phyloP scores from a whole-genome alignment of 495 filamentous ascomycete genomes.

The Hypoxylon lienhwacheense region DNA sequence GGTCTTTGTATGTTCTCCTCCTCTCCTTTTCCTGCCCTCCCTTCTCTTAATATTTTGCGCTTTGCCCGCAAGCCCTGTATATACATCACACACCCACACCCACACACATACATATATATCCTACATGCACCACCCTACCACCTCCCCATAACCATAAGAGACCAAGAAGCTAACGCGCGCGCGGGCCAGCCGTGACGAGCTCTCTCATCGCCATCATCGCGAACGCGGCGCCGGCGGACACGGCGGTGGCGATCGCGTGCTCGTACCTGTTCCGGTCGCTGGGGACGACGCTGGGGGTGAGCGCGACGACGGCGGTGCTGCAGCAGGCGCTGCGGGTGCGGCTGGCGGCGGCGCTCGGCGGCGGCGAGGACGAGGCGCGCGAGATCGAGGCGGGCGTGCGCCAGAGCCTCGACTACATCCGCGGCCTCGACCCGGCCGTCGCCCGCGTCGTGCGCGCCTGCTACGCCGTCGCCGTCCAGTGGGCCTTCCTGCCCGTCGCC shows the following conservation, averaged over 20 bases:
- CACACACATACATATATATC: no score
- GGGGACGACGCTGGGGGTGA: constrained; percentile 75
- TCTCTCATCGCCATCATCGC: constrained; percentile 66
- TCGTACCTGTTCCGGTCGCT: constrained; percentile 85
- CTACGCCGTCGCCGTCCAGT: constrained; percentile 53
- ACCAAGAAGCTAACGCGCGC: constrained; percentile 13
- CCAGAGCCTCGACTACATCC: constrained; percentile 72
- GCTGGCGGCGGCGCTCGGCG: constrained; percentile 54
- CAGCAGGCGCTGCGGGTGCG: constrained; percentile 68
- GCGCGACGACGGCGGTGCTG: constrained; percentile 68
- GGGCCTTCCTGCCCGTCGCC: constrained; percentile 40
- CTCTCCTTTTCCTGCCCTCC: not conserved
- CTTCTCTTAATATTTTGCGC: no score
- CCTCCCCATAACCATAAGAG: no score
- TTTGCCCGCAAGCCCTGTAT: no score
- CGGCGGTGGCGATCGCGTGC: constrained; percentile 80
- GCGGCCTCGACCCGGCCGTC: constrained; percentile 62
- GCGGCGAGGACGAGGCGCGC: constrained; percentile 59
- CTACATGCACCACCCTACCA: no score
- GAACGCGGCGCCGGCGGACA: constrained; percentile 67
- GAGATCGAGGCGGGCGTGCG: constrained; percentile 72
- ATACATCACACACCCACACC: no score
- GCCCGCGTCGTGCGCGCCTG: constrained; percentile 65
- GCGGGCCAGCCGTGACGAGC: constrained; percentile 63
- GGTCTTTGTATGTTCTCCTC: constrained; percentile 26